Evolutionary conservation across 495 filamentous ascomycete species (phyloP).

Genomic region (Neurospora terricola): DNA sequence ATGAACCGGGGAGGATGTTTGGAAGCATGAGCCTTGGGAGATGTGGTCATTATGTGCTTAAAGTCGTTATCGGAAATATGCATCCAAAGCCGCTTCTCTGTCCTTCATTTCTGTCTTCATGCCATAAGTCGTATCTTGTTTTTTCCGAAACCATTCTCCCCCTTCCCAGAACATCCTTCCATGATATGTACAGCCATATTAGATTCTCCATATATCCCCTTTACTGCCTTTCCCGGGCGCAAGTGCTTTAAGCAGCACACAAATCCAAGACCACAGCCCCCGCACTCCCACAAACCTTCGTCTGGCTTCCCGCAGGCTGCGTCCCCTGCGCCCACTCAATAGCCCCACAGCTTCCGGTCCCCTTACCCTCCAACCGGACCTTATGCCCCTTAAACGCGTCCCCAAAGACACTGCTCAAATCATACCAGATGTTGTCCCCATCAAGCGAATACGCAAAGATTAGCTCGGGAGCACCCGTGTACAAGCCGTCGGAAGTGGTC

Average conservation of each 20-base stretch:
- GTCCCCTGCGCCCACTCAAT: constrained; percentile 44
- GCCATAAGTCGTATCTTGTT: background rate
- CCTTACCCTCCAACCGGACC: constrained; percentile 28
- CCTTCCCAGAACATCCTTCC: background rate
- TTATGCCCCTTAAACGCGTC: constrained; percentile 41
- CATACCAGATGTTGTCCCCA: constrained; percentile 42
- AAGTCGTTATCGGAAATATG: background rate
- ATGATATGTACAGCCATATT: background rate
- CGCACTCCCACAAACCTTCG: constrained; percentile 31
- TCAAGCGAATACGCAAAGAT: constrained; percentile 47
- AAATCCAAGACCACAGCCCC: constrained; percentile 22
- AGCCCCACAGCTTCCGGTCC: constrained; percentile 28
- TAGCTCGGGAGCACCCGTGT: constrained; percentile 41
- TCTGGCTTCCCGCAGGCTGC: constrained; percentile 42
- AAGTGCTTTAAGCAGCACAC: constrained; percentile 15
- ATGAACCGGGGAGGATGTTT: background rate
- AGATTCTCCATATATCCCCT: background rate
- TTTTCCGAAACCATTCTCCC: background rate
- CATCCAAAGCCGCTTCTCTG: background rate
- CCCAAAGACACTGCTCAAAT: constrained; percentile 46
- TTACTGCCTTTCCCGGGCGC: too few relatives aligned
- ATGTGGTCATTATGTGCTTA: background rate
- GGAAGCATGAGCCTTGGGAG: background rate
- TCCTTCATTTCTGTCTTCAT: background rate
- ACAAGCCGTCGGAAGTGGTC: constrained; percentile 37